phyloP scores from a whole-genome alignment of 139 green algal genomes.

The Chlamydomonas applanata region DNA sequence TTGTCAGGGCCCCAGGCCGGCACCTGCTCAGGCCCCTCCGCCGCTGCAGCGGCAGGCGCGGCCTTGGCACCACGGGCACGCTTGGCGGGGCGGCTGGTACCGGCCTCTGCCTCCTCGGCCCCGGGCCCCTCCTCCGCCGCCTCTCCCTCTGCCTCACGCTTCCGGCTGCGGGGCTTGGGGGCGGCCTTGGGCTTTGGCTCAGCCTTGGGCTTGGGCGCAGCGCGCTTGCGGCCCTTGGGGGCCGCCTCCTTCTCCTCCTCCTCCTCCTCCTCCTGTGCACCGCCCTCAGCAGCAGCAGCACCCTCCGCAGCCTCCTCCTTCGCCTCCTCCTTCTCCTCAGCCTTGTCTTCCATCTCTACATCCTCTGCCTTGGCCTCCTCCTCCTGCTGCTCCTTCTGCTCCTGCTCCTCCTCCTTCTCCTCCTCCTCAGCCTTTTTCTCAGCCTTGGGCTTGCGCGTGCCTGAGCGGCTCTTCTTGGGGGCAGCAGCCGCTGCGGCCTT shows the following conservation, averaged over 20 bases:
- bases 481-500: slow-evolving; percentile 3
- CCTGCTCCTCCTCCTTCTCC: not conserved
- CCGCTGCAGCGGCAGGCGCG: not conserved
- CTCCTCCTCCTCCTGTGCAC: not conserved
- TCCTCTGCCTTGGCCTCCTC: not conserved
- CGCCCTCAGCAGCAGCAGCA: not conserved
- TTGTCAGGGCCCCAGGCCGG: not conserved
- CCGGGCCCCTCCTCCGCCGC: not conserved
- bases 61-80: not conserved
- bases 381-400: slow-evolving; percentile 8
- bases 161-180: not conserved
- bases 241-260: not conserved
- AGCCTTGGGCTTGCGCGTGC: not conserved
- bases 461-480: slow-evolving; percentile 2
- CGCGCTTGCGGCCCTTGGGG: not conserved
- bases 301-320: not conserved
- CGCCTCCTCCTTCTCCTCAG: not conserved
- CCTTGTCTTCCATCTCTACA: not conserved
- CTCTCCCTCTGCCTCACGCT: not conserved
- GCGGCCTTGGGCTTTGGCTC: not conserved
- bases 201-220: slow-evolving; percentile 1
- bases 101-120: not conserved
- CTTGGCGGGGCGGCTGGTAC: not conserved
- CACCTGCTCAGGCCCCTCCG: not conserved
- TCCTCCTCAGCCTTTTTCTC: not conserved